Evolutionary conservation across 2,329 filamentous ascomycete species (phyloP).

Genomic region (Fusarium cyanostomum): DNA sequence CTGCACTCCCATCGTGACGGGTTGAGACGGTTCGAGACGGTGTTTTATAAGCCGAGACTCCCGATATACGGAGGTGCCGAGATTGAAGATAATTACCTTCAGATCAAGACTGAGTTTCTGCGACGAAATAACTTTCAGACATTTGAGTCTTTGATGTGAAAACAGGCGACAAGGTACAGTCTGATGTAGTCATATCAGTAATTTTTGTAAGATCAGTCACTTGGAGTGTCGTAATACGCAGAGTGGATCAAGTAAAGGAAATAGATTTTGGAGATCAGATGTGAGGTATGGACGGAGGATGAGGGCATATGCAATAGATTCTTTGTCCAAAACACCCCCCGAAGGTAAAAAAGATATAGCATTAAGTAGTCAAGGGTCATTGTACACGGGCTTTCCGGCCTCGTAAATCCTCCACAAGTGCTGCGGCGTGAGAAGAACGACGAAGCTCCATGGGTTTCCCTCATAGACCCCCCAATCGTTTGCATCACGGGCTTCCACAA

Average conservation of each 20-base stretch:
- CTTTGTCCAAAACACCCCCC: constrained; percentile 40
- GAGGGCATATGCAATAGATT: constrained; percentile 39
- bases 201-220: no score
- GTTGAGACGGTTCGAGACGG: constrained; percentile 21
- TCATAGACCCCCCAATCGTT: constrained; percentile 19
- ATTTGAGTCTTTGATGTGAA: no score
- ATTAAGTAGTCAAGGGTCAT: constrained; percentile 56
- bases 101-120: no score
- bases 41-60: constrained; percentile 4
- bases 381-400: constrained; percentile 52
- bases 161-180: no score
- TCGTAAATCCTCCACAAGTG: constrained; percentile 38
- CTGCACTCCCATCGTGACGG: constrained; percentile 6
- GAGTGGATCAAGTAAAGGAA: no score
- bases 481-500: constrained; percentile 13
- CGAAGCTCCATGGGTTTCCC: constrained; percentile 20
- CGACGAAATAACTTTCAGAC: no score
- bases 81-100: background rate
- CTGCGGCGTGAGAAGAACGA: constrained; percentile 18
- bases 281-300: constrained; percentile 2
- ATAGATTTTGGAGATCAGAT: no score
- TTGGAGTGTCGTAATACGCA: no score
- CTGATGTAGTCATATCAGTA: no score
- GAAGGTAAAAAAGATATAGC: constrained; percentile 46
- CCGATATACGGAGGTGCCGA: constrained; percentile 6